A percentile compares a stretch with the other conserved stretches of the same genome.
phyloP scores from a whole-genome alignment of 768 basidiomycete genomes.

The Amanita fuliginea region DNA sequence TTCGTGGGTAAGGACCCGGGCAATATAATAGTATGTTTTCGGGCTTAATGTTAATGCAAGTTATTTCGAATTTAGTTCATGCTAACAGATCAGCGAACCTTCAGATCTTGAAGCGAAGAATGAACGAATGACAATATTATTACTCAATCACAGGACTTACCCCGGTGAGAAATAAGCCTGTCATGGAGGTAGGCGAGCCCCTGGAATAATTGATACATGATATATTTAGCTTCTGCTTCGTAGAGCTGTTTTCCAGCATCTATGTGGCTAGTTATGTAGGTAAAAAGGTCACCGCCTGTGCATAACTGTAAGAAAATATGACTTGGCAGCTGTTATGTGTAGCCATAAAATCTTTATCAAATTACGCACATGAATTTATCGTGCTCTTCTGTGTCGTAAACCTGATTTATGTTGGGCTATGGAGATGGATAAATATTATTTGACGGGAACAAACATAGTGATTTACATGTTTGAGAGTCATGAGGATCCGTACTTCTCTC shows the following conservation, averaged over 20 bases:
- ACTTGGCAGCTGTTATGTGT: slow-evolving; percentile 19
- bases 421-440: neutral
- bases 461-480: slow-evolving; percentile 60
- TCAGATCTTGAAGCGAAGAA: slow-evolving; percentile 37
- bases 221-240: slow-evolving; percentile 77
- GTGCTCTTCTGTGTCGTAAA: slow-evolving; percentile 58
- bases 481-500: slow-evolving; percentile 72
- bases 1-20: slow-evolving; percentile 78
- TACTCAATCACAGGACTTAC: slow-evolving; percentile 23
- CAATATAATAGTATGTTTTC: slow-evolving; percentile 73
- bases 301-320: slow-evolving; percentile 82
- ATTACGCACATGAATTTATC: slow-evolving; percentile 43
- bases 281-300: slow-evolving; percentile 83
- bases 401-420: slow-evolving; percentile 75
- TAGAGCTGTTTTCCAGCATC: slow-evolving; percentile 41
- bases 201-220: slow-evolving; percentile 70
- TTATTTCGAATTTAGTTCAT: neutral
- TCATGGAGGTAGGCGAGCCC: slow-evolving; percentile 64
- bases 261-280: slow-evolving; percentile 60
- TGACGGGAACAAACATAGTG: neutral
- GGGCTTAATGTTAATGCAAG: slow-evolving; percentile 38
- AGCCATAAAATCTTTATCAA: neutral
- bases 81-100: slow-evolving; percentile 27
- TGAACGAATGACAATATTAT: neutral
- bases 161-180: slow-evolving; percentile 68